Base-by-base conservation (phyloP, 176 grass and related monocot species). In the Ampelocalamus luodianensis region DNA sequence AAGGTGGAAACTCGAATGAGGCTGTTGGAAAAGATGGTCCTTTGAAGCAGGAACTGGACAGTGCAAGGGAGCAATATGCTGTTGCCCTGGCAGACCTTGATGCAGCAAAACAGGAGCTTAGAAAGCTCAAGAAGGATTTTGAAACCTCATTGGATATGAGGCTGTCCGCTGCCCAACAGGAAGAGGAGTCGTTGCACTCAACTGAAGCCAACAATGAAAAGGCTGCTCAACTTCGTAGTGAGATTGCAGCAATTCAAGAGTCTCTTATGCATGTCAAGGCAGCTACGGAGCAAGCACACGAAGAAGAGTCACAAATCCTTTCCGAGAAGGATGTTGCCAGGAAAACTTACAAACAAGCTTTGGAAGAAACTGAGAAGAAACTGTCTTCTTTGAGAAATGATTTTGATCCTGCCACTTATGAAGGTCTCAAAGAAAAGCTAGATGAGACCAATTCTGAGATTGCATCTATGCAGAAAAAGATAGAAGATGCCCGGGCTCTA, bases 81-180 rank as follows among this genome's bases (percentile, higher is more conserved):
- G 88, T 86, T 81, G 94, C 88, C 74, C 84, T 97, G 72, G 83
- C 72, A 29, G 92, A 97, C 46, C 96, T 98, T 79, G 91, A 98
- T 90, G 79, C 83, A 50, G 91, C 93, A 62, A 98, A 98, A 81
- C 91, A 92, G 59, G 96, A 98, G 54, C 89, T 98, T 79, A 98
- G 93, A 85, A 94, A 88, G 53, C 81, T 95, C 34, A 98, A 91
- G 83, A 98, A 94, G 83, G 96, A 98, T 92, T 98, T 94, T 79
- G 90, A 95, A 65, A 85, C 78, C 65, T 98, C 96, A 24, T 80
- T 95, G 72, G 93, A 95, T 79, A 90, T 87, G 80, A 93, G 91
- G 73, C 87, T 98, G 29, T 87, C 86, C 78, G 93, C 96, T 68
- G 80, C 90, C 61, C 87, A 92, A 63, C 90, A 94, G 81, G 93